Conservation (phyloP, 768 basidiomycete species). For the Mycena galopus region DNA sequence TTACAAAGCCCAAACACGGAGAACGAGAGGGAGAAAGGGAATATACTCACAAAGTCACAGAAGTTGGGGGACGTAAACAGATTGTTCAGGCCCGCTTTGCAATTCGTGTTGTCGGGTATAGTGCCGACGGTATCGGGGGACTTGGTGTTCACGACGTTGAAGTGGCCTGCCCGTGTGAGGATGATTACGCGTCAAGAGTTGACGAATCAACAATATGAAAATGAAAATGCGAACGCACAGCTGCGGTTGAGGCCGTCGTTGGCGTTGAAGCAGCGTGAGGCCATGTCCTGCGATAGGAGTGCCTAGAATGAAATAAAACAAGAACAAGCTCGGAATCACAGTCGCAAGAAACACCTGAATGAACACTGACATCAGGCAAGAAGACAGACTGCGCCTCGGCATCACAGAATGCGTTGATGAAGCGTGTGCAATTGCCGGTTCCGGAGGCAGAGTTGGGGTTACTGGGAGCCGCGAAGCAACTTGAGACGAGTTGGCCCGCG, state of each 20-base stretch:
- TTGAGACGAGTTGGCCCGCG: conserved; percentile 23
- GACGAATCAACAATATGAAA: conserved; percentile 15
- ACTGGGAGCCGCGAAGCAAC: conserved; percentile 20
- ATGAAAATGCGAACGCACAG: conserved; percentile 18
- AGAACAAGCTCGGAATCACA: background rate
- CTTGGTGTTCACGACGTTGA: conserved; percentile 27
- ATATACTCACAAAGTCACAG: conserved; percentile 24
- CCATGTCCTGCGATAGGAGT: conserved; percentile 25
- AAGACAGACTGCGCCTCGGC: conserved; percentile 26
- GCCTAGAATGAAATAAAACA: conserved; percentile 19
- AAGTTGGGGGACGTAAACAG: conserved; percentile 23
- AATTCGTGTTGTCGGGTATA: conserved; percentile 25
- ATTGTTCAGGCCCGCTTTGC: conserved; percentile 27
- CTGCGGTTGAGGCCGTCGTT: conserved; percentile 14
- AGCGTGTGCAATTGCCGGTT: conserved; percentile 23
- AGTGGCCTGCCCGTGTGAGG: conserved; percentile 13
- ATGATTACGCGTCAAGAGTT: conserved; percentile 11
- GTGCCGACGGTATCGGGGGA: conserved; percentile 20
- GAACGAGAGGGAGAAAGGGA: conserved; percentile 1
- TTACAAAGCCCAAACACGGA: conserved; percentile 9
- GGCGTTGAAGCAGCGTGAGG: conserved; percentile 23
- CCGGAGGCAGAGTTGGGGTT: conserved; percentile 23
- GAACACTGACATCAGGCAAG: conserved; percentile 19
- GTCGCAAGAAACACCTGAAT: conserved; percentile 15
- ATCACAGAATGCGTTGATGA: conserved; percentile 26